phyloP scores from a whole-genome alignment of 2,329 filamentous ascomycete species.

The Penicillium sp. region DNA sequence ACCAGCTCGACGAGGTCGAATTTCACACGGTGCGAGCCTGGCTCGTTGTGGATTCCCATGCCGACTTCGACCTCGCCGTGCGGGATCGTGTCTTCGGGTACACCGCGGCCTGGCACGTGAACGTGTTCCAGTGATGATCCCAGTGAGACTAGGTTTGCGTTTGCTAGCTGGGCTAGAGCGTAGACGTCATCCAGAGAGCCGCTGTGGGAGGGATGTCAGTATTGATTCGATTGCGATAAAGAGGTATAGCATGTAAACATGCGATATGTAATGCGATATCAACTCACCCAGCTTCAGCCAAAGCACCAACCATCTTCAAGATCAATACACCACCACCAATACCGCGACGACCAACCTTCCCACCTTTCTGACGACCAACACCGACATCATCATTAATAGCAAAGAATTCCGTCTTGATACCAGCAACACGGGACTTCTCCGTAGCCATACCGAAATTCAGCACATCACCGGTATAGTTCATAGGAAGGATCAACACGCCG shows the following conservation, averaged over 20 bases:
- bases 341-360: conserved; percentile 88
- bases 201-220: conserved; percentile 22
- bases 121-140: conserved; percentile 85
- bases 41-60: conserved; percentile 72
- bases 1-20: conserved; percentile 53
- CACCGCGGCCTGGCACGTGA: conserved; percentile 79
- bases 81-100: conserved; percentile 53
- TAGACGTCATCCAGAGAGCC: conserved; percentile 68
- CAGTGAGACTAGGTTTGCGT: conserved; percentile 77
- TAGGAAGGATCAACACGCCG: conserved; percentile 85
- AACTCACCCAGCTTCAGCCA: conserved; percentile 67
- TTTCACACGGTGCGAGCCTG: conserved; percentile 54
- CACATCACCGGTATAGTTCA: conserved; percentile 91
- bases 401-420: conserved; percentile 79
- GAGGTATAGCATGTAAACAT: conserved; percentile 24
- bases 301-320: conserved; percentile 83
- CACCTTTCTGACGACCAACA: conserved; percentile 74
- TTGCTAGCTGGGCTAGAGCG: conserved; percentile 67
- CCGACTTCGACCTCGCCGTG: conserved; percentile 65
- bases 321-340: conserved; percentile 90
- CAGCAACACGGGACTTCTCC: conserved; percentile 82
- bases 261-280: neutral
- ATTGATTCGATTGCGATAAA: neutral
- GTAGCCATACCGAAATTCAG: conserved; percentile 92
- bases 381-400: conserved; percentile 91